Percentiles rank a stretch among this genome's conserved stretches.
Evolutionary conservation across 139 green algal species (phyloP).

Genomic region (Closterium sp.): DNA sequence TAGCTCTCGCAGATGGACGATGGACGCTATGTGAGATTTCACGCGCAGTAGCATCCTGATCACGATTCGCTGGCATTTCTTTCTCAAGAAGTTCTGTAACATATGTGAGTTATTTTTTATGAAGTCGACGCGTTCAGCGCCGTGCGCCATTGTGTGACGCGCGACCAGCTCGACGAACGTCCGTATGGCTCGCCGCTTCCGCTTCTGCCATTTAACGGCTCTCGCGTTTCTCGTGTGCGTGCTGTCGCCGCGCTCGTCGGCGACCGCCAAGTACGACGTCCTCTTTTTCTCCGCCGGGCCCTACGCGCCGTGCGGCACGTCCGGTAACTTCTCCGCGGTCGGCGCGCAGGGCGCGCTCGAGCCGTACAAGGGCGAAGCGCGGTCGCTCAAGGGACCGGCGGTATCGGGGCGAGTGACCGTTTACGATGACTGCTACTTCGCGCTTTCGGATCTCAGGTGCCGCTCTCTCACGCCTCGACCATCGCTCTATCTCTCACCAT

Average conservation of each 20-base stretch:
- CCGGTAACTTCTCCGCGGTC: slow-evolving; percentile 6
- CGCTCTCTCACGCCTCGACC: background rate
- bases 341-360: background rate
- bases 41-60: too few species aligned
- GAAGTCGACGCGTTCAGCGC: background rate
- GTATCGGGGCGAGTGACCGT: background rate
- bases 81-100: background rate
- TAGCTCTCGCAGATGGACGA: too few species aligned
- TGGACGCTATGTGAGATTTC: too few species aligned
- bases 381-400: background rate
- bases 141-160: background rate
- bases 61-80: too few species aligned
- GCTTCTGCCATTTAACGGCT: background rate
- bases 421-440: slow-evolving; percentile 28
- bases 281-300: background rate
- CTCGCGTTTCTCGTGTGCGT: background rate
- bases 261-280: background rate
- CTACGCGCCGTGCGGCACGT: slow-evolving; percentile 11
- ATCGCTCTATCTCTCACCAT: background rate
- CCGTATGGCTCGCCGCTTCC: background rate
- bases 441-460: background rate
- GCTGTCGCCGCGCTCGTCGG: background rate
- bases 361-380: background rate
- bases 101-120: background rate
- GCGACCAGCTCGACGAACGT: background rate